These are phyloP conservation scores for Crucihimalaya himalaica DNA, from an alignment of 345 rosid genomes.

Conservation along the genomic window DNA sequence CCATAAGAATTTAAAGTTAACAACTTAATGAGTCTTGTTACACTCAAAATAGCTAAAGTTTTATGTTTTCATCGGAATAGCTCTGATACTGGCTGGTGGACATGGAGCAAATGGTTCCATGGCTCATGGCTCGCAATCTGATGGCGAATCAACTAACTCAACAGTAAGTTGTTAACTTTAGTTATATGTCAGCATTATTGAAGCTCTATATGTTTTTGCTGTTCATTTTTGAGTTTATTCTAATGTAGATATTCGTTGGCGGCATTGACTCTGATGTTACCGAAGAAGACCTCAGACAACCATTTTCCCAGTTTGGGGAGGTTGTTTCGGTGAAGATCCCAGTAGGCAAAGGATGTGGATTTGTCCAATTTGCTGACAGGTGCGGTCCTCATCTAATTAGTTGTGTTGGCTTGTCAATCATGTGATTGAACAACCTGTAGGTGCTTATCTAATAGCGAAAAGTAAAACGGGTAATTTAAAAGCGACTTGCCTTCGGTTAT, in stretches of 20 bases:
- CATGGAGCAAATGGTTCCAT: conserved; percentile 65
- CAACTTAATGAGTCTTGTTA: not conserved
- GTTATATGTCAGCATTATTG: conserved; percentile 6
- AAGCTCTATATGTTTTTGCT: conserved; percentile 13
- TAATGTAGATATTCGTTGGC: conserved; percentile 86
- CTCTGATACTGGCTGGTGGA: conserved; percentile 82
- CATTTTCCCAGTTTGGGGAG: conserved; percentile 84
- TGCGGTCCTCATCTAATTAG: conserved; percentile 20
- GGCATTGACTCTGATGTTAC: conserved; percentile 84
- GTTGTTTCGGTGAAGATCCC: conserved; percentile 94
- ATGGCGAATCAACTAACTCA: conserved; percentile 71
- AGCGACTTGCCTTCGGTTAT: conserved; percentile 10
- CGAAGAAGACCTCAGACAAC: conserved; percentile 86
- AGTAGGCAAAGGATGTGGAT: conserved; percentile 92
- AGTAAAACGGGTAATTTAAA: not conserved
- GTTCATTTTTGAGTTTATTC: conserved; percentile 10
- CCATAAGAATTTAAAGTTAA: not conserved
- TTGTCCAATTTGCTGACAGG: conserved; percentile 85
- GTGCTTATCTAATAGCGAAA: not conserved
- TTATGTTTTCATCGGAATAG: conserved; percentile 43
- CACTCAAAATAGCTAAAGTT: conserved; percentile 7
- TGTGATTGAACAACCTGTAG: conserved; percentile 3
- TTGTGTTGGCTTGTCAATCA: not conserved
- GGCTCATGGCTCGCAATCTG: conserved; percentile 64
- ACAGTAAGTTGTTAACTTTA: conserved; percentile 63